These are phyloP conservation scores for Rhodotorula mucilaginosa DNA, from an alignment of 1,284 basidiomycete genomes.

Conservation along the genomic window DNA sequence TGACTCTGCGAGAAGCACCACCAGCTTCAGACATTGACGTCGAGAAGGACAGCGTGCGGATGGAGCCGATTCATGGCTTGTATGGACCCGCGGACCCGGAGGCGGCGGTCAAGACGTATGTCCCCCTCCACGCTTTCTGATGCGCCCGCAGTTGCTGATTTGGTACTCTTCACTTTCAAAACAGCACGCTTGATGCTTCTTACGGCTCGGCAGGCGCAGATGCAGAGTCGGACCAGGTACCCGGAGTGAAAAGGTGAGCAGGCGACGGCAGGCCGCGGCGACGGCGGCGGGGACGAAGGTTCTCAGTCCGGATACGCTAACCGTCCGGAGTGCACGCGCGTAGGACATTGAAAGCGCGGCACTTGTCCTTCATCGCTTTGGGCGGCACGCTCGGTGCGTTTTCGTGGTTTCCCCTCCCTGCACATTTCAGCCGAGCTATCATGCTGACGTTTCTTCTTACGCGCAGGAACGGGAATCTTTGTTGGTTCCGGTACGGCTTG, in stretches of 20 bases:
- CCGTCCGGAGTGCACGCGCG: not conserved
- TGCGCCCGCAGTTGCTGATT: not conserved
- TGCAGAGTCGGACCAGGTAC: not conserved
- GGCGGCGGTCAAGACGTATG: not conserved
- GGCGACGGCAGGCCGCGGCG: too few species aligned
- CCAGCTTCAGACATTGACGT: not conserved
- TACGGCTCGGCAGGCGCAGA: too few species aligned
- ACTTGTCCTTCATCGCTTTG: conserved; percentile 45
- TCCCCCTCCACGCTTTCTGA: not conserved
- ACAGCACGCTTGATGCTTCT: not conserved
- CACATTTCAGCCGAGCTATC: not conserved
- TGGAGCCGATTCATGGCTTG: not conserved
- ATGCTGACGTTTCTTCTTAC: not conserved
- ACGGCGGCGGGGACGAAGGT: too few species aligned
- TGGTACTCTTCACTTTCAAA: too few species aligned
- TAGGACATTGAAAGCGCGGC: conserved; percentile 21
- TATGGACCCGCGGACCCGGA: not conserved
- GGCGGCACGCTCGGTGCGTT: conserved; percentile 65
- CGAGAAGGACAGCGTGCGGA: conserved; percentile 8
- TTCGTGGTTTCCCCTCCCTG: too few species aligned
- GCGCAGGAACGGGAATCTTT: conserved; percentile 30
- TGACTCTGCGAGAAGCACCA: too few species aligned
- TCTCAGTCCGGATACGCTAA: not conserved
- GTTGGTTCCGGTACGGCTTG: conserved; percentile 30
- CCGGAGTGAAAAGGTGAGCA: conserved; percentile 8